phyloP scores from a whole-genome alignment of 2,329 filamentous ascomycete species.

The Aureobasidium uvarum region DNA sequence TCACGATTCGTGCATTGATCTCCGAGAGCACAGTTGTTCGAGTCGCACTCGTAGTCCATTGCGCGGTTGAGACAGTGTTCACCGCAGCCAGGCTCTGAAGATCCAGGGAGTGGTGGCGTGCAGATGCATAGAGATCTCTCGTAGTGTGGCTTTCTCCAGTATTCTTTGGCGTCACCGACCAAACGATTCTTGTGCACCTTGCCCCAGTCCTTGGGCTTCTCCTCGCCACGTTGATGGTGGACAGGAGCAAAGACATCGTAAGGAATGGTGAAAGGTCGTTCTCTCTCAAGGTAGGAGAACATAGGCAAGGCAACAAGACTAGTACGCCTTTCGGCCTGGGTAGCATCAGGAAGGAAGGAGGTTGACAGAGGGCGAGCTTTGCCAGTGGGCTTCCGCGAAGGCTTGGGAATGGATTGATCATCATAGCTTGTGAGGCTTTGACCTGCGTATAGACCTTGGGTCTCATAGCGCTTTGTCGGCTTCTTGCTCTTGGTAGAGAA shows the following conservation, averaged over 20 bases:
- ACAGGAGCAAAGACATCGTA: slow-evolving; percentile 88
- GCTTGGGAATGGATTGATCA: slow-evolving; percentile 11
- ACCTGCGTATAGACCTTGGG: slow-evolving; percentile 82
- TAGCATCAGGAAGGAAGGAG: slow-evolving; percentile 26
- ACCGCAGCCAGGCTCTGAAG: slow-evolving; percentile 70
- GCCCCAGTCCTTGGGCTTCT: slow-evolving; percentile 89
- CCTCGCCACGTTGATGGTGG: slow-evolving; percentile 66
- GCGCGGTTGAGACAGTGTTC: slow-evolving; percentile 91
- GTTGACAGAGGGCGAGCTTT: slow-evolving; percentile 17
- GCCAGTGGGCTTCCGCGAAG: background rate
- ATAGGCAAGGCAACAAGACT: slow-evolving; percentile 44
- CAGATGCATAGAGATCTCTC: slow-evolving; percentile 64
- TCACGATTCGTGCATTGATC: slow-evolving; percentile 82
- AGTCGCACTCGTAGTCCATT: slow-evolving; percentile 97
- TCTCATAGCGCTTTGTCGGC: slow-evolving; percentile 71
- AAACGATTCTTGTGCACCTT: slow-evolving; percentile 93
- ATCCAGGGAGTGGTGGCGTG: slow-evolving; percentile 46
- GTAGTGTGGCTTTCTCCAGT: slow-evolving; percentile 37
- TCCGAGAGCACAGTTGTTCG: slow-evolving; percentile 79
- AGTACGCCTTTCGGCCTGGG: slow-evolving; percentile 58
- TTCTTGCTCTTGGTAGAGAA: slow-evolving; percentile 35
- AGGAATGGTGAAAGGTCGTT: slow-evolving; percentile 76
- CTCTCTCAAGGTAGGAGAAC: slow-evolving; percentile 58
- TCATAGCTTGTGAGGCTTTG: slow-evolving; percentile 54
- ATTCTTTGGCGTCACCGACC: slow-evolving; percentile 44